Conservation (phyloP, 441 rosid species). For the Flueggea neowawraea region DNA sequence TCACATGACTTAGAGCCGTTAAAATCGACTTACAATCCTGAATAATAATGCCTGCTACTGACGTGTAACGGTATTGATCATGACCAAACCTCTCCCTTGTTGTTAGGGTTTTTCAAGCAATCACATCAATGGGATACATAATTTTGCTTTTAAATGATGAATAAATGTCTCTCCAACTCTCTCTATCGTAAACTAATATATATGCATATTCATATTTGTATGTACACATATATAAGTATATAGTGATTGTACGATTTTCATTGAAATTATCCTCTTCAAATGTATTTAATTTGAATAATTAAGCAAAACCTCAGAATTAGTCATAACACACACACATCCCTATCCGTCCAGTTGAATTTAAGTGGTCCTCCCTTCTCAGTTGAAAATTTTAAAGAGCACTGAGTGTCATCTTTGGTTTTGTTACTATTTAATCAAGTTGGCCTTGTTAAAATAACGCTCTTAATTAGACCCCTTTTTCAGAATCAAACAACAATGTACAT, state of each 20-base stretch:
- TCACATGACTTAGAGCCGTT: too few relatives aligned
- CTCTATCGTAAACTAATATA: too few relatives aligned
- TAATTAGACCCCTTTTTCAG: background rate
- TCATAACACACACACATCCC: constrained; percentile 1
- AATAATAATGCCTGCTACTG: too few relatives aligned
- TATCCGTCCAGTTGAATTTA: background rate
- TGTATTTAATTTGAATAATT: background rate
- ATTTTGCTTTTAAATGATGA: too few relatives aligned
- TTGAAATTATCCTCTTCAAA: too few relatives aligned
- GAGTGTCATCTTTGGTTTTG: background rate
- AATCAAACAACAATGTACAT: background rate
- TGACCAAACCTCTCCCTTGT: constrained; percentile 1
- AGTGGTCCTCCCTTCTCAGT: constrained; percentile 7
- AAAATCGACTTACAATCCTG: too few relatives aligned
- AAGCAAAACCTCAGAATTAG: background rate
- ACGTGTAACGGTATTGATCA: constrained; percentile 2
- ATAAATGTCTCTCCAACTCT: too few relatives aligned
- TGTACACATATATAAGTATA: too few relatives aligned
- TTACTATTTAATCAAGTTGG: constrained; percentile 13
- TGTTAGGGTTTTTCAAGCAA: constrained; percentile 17
- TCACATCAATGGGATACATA: constrained; percentile 13
- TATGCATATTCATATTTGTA: too few relatives aligned
- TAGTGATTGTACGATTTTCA: too few relatives aligned
- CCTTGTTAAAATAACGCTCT: background rate
- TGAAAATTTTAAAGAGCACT: background rate